Conservation (phyloP, 371 early-diverging fungal species). For the Smittium culicis region DNA sequence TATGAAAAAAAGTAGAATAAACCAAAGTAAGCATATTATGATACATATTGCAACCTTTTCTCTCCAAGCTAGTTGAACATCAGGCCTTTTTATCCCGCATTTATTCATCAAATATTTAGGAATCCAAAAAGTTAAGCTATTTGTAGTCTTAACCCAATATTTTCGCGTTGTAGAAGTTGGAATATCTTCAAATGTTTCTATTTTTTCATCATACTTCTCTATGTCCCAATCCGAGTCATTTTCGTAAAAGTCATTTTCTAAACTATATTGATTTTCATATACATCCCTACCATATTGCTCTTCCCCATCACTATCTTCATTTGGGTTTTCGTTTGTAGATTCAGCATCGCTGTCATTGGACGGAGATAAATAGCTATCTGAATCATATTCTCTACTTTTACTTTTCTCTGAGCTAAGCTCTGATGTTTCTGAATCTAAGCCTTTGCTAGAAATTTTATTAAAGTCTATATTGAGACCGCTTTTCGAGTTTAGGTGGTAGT, state of each 20-base stretch:
- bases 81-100: constrained; percentile 68
- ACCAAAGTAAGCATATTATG: constrained; percentile 65
- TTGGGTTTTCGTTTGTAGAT: constrained; percentile 2
- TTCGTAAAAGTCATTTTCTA: not conserved
- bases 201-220: constrained; percentile 11
- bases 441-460: constrained; percentile 46
- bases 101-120: constrained; percentile 41
- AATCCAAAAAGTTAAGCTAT: constrained; percentile 60
- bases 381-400: constrained; percentile 10
- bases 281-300: not conserved
- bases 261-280: not conserved
- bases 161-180: constrained; percentile 42
- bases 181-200: constrained; percentile 27
- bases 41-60: constrained; percentile 91
- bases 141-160: constrained; percentile 56
- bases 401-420: constrained; percentile 12
- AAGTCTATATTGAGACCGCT: constrained; percentile 55
- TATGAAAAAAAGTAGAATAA: constrained; percentile 74
- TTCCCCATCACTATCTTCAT: not conserved
- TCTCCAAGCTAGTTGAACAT: constrained; percentile 91
- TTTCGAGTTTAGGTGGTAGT: not conserved
- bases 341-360: constrained; percentile 13
- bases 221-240: not conserved
- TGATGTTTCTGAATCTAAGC: constrained; percentile 29
- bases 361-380: not conserved